A percentile compares a stretch with the other conserved stretches of the same genome.
phyloP scores from a whole-genome alignment of 257 asterid species.

The Solanum neorickii region DNA sequence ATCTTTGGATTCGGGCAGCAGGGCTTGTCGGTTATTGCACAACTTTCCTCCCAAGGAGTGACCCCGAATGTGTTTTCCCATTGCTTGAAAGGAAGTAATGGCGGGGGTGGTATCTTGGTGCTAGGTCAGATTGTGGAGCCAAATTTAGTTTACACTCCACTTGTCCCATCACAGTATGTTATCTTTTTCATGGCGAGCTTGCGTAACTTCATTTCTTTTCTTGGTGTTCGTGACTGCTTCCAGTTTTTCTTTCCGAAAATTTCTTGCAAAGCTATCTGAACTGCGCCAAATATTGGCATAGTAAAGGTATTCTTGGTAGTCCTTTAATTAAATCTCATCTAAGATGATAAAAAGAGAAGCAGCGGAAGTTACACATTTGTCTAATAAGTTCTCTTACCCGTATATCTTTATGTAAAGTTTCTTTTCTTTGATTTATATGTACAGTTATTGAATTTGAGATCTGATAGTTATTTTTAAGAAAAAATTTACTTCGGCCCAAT shows the following conservation, averaged over 20 bases:
- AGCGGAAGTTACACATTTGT: neutral
- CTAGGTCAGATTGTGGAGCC: slow-evolving; percentile 90
- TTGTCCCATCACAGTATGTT: slow-evolving; percentile 87
- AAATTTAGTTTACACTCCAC: slow-evolving; percentile 79
- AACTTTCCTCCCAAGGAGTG: slow-evolving; percentile 73
- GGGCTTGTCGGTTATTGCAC: slow-evolving; percentile 78
- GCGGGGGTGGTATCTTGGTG: slow-evolving; percentile 88
- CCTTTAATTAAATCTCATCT: neutral
- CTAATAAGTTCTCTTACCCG: neutral
- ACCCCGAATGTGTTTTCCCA: slow-evolving; percentile 80
- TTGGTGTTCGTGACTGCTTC: neutral
- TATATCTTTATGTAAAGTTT: neutral
- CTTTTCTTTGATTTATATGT: neutral
- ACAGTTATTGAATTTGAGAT: neutral
- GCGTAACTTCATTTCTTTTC: neutral
- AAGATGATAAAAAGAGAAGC: neutral
- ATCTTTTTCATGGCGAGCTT: slow-evolving; percentile 8
- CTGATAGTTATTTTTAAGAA: neutral
- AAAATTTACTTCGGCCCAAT: neutral
- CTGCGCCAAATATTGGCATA: neutral
- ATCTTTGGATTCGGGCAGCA: slow-evolving; percentile 99
- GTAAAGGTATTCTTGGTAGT: neutral
- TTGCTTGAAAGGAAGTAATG: slow-evolving; percentile 67
- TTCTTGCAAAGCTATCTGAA: neutral
- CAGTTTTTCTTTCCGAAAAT: neutral